phyloP scores from a whole-genome alignment of 164 flowering plant species.

The Annona squamosa region DNA sequence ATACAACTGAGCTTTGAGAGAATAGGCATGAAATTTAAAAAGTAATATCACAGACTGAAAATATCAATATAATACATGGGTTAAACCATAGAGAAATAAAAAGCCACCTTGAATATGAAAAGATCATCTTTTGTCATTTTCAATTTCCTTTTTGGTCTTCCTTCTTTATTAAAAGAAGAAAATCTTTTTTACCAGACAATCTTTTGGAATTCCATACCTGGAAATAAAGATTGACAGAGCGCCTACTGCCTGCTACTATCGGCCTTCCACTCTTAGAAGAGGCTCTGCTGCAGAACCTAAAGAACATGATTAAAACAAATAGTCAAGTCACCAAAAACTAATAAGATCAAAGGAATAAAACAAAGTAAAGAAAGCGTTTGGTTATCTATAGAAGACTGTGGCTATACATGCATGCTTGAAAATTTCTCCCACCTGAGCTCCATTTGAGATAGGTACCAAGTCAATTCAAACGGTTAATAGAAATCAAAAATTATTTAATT shows the following conservation, averaged over 20 bases:
- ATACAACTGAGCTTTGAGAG: too few relatives aligned
- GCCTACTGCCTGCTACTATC: not conserved
- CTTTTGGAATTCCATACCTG: not conserved
- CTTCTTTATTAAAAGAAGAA: not conserved
- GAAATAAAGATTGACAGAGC: not conserved
- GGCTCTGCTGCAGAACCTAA: constrained; percentile 51
- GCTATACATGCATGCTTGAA: too few relatives aligned
- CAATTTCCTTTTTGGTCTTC: not conserved
- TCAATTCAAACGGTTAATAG: too few relatives aligned
- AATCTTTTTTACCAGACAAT: not conserved
- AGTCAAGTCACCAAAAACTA: not conserved
- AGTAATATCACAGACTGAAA: not conserved
- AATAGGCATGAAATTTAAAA: too few relatives aligned
- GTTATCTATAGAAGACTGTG: too few relatives aligned
- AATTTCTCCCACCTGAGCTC: too few relatives aligned
- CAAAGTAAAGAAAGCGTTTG: not conserved
- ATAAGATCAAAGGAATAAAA: not conserved
- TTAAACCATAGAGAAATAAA: not conserved
- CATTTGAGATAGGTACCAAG: too few relatives aligned
- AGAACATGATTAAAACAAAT: not conserved
- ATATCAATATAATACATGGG: not conserved
- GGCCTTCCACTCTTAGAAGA: constrained; percentile 33
- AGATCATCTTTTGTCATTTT: not conserved
- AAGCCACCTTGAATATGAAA: not conserved
- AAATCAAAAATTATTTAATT: too few relatives aligned